Evolutionary conservation across 2,329 filamentous ascomycete genomes (phyloP).

Genomic region (Arthrocladium fulminans): DNA sequence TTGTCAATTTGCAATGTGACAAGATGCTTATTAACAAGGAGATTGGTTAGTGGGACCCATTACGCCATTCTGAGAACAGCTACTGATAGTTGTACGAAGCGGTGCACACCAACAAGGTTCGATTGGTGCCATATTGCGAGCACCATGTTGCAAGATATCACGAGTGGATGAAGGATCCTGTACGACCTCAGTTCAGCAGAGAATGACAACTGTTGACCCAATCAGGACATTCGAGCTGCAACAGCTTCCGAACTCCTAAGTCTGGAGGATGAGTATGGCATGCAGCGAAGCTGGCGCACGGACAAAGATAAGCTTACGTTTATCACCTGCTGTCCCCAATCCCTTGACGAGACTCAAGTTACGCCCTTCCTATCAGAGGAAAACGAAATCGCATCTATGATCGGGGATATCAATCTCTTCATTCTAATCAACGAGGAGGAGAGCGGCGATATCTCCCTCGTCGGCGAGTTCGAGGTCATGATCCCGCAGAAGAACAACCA

Average conservation of each 20-base stretch:
- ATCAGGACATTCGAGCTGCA: conserved; percentile 63
- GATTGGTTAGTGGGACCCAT: conserved; percentile 21
- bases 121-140: conserved; percentile 74
- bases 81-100: conserved; percentile 40
- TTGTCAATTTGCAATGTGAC: background rate
- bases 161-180: conserved; percentile 81
- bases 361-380: conserved; percentile 17
- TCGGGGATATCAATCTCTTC: conserved; percentile 77
- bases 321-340: conserved; percentile 54
- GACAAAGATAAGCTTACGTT: conserved; percentile 87
- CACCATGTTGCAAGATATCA: conserved; percentile 80
- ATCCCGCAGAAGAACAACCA: conserved; percentile 55
- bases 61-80: background rate
- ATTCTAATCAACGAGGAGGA: conserved; percentile 48
- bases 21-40: conserved; percentile 29
- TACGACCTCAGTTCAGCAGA: conserved; percentile 25
- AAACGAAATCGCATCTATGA: conserved; percentile 52
- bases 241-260: conserved; percentile 82
- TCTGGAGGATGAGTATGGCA: conserved; percentile 74
- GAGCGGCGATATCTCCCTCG: conserved; percentile 26
- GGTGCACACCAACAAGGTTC: conserved; percentile 53
- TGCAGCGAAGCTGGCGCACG: conserved; percentile 78
- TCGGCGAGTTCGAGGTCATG: conserved; percentile 83
- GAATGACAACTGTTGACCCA: conserved; percentile 4
- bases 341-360: background rate